These are phyloP conservation scores for Circinella minor DNA, from an alignment of 371 early-diverging fungal species.

Conservation along the genomic window DNA sequence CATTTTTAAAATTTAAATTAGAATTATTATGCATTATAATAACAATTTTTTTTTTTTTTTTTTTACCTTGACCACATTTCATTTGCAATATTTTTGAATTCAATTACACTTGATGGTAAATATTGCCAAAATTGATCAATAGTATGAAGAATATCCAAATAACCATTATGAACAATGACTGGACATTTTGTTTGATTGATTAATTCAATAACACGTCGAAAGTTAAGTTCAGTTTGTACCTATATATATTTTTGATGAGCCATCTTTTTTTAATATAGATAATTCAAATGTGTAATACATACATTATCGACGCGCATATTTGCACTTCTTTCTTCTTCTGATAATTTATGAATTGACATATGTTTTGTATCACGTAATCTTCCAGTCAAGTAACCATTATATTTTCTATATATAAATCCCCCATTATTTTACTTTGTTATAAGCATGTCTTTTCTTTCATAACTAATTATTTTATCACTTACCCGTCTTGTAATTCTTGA, in stretches of 20 bases:
- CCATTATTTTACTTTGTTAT: background rate
- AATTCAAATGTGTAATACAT: background rate
- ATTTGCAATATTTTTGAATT: constrained; percentile 57
- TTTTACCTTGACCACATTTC: constrained; percentile 58
- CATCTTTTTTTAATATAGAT: background rate
- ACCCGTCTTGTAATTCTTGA: constrained; percentile 64
- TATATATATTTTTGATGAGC: background rate
- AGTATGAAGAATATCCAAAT: constrained; percentile 78
- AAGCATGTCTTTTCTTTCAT: background rate
- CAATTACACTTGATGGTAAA: constrained; percentile 64
- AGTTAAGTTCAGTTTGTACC: constrained; percentile 58
- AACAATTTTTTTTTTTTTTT: too few species aligned
- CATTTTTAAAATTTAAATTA: background rate
- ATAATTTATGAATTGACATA: constrained; percentile 39
- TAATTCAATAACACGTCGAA: constrained; percentile 79
- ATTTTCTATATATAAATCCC: constrained; percentile 18
- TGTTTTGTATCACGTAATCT: constrained; percentile 37
- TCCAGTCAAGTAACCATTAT: constrained; percentile 43
- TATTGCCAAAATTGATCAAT: constrained; percentile 75
- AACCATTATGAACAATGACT: constrained; percentile 84
- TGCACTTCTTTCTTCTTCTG: constrained; percentile 29
- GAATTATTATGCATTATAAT: too few species aligned
- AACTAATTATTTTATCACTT: constrained; percentile 11
- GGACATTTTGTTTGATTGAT: constrained; percentile 72
- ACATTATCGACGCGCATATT: background rate